phyloP scores from a whole-genome alignment of 306 rosid genomes.

The Gleditsia sinensis region DNA sequence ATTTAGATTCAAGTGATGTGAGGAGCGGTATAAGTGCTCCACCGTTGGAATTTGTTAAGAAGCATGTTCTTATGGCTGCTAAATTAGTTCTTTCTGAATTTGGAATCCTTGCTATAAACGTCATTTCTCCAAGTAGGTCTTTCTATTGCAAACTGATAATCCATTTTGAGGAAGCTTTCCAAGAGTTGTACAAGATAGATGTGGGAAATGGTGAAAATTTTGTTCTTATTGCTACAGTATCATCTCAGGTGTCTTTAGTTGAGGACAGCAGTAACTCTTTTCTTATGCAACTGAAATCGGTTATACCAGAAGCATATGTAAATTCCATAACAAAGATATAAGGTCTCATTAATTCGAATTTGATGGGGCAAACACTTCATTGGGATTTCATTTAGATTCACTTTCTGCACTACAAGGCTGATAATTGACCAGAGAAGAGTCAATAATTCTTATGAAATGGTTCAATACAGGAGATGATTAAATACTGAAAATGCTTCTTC shows the following conservation, averaged over 20 bases:
- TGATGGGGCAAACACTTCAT: background rate
- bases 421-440: background rate
- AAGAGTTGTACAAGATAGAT: conserved; percentile 64
- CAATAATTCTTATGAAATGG: background rate
- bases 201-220: conserved; percentile 80
- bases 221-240: conserved; percentile 59
- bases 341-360: conserved; percentile 14
- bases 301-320: conserved; percentile 58
- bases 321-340: conserved; percentile 51
- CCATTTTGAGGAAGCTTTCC: conserved; percentile 52
- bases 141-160: conserved; percentile 49
- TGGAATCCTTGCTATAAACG: conserved; percentile 71
- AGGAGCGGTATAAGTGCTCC: conserved; percentile 60
- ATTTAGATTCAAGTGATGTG: conserved; percentile 72
- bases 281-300: conserved; percentile 48
- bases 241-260: conserved; percentile 37
- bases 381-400: background rate
- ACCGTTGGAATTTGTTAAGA: conserved; percentile 61
- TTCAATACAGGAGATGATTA: background rate
- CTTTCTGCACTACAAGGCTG: conserved; percentile 6
- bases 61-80: conserved; percentile 56
- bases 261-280: conserved; percentile 45
- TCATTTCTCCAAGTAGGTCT: conserved; percentile 56
- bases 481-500: background rate
- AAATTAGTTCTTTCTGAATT: conserved; percentile 60